Conservation (phyloP, 192 early-diverging fungal genomes). For the Coemansia erecta region DNA sequence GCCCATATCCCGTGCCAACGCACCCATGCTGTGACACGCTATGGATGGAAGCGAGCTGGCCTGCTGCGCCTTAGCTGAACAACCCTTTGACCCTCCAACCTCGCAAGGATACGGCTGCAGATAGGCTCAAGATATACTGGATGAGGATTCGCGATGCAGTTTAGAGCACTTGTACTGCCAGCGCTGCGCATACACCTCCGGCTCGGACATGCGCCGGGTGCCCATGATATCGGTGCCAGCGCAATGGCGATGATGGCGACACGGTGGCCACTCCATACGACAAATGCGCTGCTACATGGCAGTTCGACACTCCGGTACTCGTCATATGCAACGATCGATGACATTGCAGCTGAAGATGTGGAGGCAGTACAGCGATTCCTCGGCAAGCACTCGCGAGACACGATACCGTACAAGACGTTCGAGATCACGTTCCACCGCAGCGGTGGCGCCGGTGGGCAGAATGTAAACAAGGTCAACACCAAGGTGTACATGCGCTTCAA, state of each 20-base stretch:
- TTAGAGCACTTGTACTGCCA: no score
- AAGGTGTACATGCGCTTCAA: constrained; percentile 80
- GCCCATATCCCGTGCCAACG: constrained; percentile 17
- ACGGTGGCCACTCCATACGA: no score
- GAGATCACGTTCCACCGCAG: constrained; percentile 63
- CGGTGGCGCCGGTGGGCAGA: constrained; percentile 88
- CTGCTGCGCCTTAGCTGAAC: no score
- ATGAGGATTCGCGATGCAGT: no score
- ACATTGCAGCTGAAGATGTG: constrained; percentile 38
- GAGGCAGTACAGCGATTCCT: constrained; percentile 55
- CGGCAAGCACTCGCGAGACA: constrained; percentile 52
- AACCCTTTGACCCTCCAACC: no score
- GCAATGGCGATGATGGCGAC: no score
- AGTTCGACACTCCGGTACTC: not conserved
- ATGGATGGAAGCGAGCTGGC: no score
- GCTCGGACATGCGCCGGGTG: no score
- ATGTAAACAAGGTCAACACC: constrained; percentile 92
- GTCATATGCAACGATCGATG: constrained; percentile 15
- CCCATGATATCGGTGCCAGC: no score
- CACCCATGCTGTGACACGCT: not conserved
- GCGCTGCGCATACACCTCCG: no score
- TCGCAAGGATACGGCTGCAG: no score
- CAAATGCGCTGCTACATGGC: not conserved
- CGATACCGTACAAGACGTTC: constrained; percentile 62
- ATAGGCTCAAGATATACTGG: no score